Percentiles rank a stretch among this genome's conserved stretches.
Conservation (phyloP, 202 grass and related monocot species). For the Zoysia matrella region DNA sequence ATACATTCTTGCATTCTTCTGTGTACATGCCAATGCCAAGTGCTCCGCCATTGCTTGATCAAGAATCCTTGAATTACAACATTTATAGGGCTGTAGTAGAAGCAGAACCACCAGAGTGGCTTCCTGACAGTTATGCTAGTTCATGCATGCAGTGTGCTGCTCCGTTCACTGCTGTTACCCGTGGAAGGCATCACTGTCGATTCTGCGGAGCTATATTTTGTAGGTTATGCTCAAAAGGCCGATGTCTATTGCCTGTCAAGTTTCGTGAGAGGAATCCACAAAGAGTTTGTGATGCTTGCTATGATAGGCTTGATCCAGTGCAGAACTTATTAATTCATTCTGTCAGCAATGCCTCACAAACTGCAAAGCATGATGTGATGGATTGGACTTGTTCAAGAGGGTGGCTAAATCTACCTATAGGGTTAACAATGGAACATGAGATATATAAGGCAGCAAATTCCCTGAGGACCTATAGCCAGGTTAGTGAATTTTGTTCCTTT, state of each 20-base stretch:
- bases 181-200: slow-evolving; percentile 86
- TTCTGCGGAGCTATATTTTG: slow-evolving; percentile 93
- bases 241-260: slow-evolving; percentile 75
- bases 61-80: slow-evolving; percentile 58
- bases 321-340: slow-evolving; percentile 79
- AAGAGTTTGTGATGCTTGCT: slow-evolving; percentile 92
- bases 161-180: slow-evolving; percentile 68
- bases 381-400: slow-evolving; percentile 89
- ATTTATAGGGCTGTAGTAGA: slow-evolving; percentile 64
- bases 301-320: slow-evolving; percentile 84
- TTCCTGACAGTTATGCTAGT: slow-evolving; percentile 72
- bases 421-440: slow-evolving; percentile 85
- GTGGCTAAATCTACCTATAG: slow-evolving; percentile 90
- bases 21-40: slow-evolving; percentile 78
- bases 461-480: slow-evolving; percentile 75
- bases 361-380: slow-evolving; percentile 84
- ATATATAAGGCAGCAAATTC: slow-evolving; percentile 87
- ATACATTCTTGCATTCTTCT: slow-evolving; percentile 69
- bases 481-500: slow-evolving; percentile 15
- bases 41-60: slow-evolving; percentile 75
- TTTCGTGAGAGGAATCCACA: slow-evolving; percentile 76
- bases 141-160: slow-evolving; percentile 87
- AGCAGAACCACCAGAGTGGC: slow-evolving; percentile 85
- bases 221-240: slow-evolving; percentile 69
- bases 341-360: slow-evolving; percentile 79